Base-by-base conservation (phyloP, 768 basidiomycete genomes). In the Mycena pura region DNA sequence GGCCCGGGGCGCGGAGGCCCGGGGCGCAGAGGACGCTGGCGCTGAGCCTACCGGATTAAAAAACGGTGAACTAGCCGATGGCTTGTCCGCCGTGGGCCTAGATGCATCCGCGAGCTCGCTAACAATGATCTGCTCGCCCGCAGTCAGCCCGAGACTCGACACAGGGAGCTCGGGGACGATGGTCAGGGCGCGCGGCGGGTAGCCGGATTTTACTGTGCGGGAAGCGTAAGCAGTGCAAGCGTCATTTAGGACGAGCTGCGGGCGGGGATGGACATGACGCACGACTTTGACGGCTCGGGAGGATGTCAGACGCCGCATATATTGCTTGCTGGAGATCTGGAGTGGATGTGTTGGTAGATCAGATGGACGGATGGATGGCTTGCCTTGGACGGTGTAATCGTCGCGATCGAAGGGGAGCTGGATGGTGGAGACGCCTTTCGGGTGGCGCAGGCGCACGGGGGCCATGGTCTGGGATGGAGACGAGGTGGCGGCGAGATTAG, bases 101-200 rank as follows among this genome's bases (percentile, higher is more conserved):
- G 62, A 47, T 47, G 55, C 22, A 41, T 64, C 67, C 34, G 73
- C 60, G 21, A 68, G 67, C 64, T 81, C 80, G 49, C 80, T 87
- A 43, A 97, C 91, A 68, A 96, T 91, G 62, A 99, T 81, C 76
- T 95, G 93, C 53, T 98, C 96, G 2, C 95, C 93, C 15, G 78
- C 72, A 57, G 83, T 81, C 28, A 98, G 80, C 14, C 91, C 92
- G 27, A 98, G 83, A 32, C 90, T 89, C 0, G 89, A 82, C 32
- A 96, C 63, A 0, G 92, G 87, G 22, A 93, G 82, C 61, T 90
- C 87, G 3, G 92, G 89, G 29, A 91, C 78, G 34, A 91, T 75
- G 5, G 88, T 87, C 39, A 97, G 80, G 2, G 85, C 67, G 40
- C 82, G 84, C 0, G 94, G 95, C 3, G 95, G 95, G 73, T 96